phyloP scores from a whole-genome alignment of 768 basidiomycete species.

The Auricularia cornea region DNA sequence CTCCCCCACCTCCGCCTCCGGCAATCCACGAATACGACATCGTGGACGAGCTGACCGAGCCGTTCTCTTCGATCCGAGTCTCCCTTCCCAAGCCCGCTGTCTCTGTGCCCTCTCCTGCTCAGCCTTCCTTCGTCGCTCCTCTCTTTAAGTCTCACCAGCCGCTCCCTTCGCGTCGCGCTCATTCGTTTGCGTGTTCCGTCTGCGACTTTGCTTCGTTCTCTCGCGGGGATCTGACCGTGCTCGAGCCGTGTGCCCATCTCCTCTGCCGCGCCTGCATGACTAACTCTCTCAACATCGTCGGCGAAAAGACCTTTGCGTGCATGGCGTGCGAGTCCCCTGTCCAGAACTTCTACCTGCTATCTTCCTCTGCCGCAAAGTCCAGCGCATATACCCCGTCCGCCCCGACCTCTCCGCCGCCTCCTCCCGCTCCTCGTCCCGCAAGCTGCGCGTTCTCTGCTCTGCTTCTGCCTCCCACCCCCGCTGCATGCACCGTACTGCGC shows the following conservation, averaged over 20 bases:
- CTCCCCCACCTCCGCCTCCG: neutral
- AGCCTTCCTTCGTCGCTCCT: neutral
- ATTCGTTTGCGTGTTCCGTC: slow-evolving; percentile 44
- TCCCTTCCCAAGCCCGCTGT: neutral
- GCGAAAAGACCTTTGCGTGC: slow-evolving; percentile 82
- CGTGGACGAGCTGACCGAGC: neutral
- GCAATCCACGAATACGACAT: neutral
- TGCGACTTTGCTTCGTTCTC: slow-evolving; percentile 39
- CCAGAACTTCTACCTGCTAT: slow-evolving; percentile 46
- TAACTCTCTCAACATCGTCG: slow-evolving; percentile 80
- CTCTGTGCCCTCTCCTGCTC: neutral
- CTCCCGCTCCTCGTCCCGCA: neutral
- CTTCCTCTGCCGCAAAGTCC: slow-evolving; percentile 19
- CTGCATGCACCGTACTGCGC: slow-evolving; percentile 56
- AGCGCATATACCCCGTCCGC: neutral
- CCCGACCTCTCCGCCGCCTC: neutral
- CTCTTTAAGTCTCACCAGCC: neutral
- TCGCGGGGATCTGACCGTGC: slow-evolving; percentile 39
- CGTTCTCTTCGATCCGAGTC: neutral
- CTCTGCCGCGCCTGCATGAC: slow-evolving; percentile 77
- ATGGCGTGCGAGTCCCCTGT: slow-evolving; percentile 69
- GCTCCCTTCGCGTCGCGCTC: neutral
- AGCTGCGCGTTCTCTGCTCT: neutral
- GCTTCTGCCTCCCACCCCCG: slow-evolving; percentile 11
- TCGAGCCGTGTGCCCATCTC: slow-evolving; percentile 67